Evolutionary conservation across 83 land plant species (phyloP).

Genomic region (Thuja plicata): DNA sequence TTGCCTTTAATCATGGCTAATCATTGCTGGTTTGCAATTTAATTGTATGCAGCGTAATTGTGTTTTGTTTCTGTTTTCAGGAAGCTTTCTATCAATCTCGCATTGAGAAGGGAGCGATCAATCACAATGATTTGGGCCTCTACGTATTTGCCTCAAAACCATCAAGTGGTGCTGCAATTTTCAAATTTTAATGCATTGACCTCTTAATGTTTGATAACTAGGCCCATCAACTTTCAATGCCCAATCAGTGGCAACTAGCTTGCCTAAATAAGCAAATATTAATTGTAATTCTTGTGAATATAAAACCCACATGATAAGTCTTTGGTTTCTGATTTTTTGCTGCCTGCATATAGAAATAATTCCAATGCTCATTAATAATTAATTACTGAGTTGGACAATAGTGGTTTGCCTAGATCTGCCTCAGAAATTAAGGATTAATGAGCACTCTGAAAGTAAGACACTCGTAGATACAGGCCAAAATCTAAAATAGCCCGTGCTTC

Average conservation of each 20-base stretch:
- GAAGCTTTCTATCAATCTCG: constrained; percentile 79
- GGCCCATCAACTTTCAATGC: not conserved
- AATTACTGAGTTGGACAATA: not conserved
- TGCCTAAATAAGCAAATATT: not conserved
- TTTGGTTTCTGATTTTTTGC: not conserved
- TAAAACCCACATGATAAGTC: not conserved
- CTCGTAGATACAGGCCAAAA: not conserved
- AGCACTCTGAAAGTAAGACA: not conserved
- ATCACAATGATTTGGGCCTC: constrained; percentile 67
- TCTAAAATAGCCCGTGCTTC: not conserved
- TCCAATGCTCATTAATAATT: not conserved
- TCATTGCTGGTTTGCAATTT: not conserved
- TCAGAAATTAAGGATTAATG: not conserved
- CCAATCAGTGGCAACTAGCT: not conserved
- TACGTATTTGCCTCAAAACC: constrained; percentile 99
- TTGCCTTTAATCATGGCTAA: not conserved
- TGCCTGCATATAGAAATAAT: not conserved
- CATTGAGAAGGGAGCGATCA: constrained; percentile 70
- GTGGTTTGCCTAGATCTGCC: not conserved
- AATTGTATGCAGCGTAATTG: not conserved
- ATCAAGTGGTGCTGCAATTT: constrained; percentile 94
- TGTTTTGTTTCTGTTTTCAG: constrained; percentile 39
- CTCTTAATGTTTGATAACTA: not conserved
- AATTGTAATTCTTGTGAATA: constrained; percentile 1
- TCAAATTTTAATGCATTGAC: constrained; percentile 42